Evolutionary conservation across 441 rosid species (phyloP).

Genomic region (Bocquillonia castaneifolia): DNA sequence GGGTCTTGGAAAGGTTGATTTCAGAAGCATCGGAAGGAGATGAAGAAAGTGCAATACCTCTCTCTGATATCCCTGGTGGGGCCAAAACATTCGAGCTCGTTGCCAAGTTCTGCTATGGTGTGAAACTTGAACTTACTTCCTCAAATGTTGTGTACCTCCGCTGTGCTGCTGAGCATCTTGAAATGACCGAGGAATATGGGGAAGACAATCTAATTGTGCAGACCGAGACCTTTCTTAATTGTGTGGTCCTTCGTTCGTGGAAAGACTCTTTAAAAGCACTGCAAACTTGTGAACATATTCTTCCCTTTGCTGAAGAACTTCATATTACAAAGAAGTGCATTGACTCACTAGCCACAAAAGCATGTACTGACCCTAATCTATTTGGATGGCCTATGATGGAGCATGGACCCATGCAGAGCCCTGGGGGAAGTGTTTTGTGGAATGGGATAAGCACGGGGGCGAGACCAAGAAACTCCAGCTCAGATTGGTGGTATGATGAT

Average conservation of each 20-base stretch:
- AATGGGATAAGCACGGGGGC: constrained; percentile 97
- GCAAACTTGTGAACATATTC: constrained; percentile 73
- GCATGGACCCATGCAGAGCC: constrained; percentile 95
- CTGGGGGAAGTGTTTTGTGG: constrained; percentile 93
- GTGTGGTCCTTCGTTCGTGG: constrained; percentile 79
- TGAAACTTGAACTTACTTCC: constrained; percentile 87
- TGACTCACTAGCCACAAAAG: constrained; percentile 69
- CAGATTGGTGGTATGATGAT: constrained; percentile 98
- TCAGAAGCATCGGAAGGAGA: constrained; percentile 74
- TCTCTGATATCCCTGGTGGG: constrained; percentile 71
- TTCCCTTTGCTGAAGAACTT: constrained; percentile 61
- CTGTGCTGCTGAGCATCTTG: constrained; percentile 83
- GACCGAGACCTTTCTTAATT: constrained; percentile 83
- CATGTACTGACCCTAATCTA: constrained; percentile 77
- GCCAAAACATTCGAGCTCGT: constrained; percentile 89
- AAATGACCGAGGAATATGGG: constrained; percentile 90
- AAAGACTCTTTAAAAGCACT: constrained; percentile 78
- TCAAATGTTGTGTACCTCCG: constrained; percentile 75
- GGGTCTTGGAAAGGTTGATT: constrained; percentile 78
- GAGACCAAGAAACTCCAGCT: constrained; percentile 59
- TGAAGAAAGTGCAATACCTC: constrained; percentile 55
- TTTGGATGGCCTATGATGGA: constrained; percentile 92
- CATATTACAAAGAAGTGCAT: constrained; percentile 69
- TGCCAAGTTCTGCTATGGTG: constrained; percentile 94
- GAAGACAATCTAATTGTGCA: constrained; percentile 72